phyloP scores from a whole-genome alignment of 108 stramenopile genomes.

The Licmophora abbreviata region DNA sequence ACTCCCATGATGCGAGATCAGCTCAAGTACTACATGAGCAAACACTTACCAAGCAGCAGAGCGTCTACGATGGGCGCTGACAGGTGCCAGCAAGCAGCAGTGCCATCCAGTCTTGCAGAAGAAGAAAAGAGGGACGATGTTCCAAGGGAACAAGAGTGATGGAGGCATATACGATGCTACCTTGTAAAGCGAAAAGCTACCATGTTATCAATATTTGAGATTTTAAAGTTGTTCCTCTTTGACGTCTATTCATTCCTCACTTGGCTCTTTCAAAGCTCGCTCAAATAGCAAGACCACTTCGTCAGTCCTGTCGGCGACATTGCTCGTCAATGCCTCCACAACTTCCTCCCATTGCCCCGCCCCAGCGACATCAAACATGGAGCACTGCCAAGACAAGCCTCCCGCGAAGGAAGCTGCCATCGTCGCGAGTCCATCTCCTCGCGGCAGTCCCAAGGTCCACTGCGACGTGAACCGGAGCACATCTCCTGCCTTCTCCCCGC shows the following conservation, averaged over 20 bases:
- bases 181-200: no score
- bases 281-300: constrained; percentile 81
- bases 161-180: no score
- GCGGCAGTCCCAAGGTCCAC: constrained; percentile 76
- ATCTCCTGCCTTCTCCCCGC: constrained; percentile 69
- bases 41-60: no score
- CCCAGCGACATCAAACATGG: constrained; percentile 71
- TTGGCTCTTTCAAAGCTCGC: no score
- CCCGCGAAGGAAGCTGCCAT: constrained; percentile 65
- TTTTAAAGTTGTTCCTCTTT: no score
- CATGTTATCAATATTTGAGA: no score
- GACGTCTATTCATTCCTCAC: no score
- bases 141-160: no score
- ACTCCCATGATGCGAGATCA: constrained; percentile 1
- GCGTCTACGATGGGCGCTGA: no score
- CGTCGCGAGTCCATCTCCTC: constrained; percentile 61
- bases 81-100: no score
- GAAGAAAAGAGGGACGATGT: no score
- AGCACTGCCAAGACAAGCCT: constrained; percentile 64
- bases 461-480: constrained; percentile 65
- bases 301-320: constrained; percentile 56
- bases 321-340: constrained; percentile 59
- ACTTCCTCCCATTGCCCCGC: constrained; percentile 65
- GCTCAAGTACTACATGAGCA: constrained; percentile 8
- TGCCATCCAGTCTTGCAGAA: no score